These are phyloP conservation scores for Ceratocystis cubensis DNA, from an alignment of 2,329 filamentous ascomycete species.

Conservation along the genomic window DNA sequence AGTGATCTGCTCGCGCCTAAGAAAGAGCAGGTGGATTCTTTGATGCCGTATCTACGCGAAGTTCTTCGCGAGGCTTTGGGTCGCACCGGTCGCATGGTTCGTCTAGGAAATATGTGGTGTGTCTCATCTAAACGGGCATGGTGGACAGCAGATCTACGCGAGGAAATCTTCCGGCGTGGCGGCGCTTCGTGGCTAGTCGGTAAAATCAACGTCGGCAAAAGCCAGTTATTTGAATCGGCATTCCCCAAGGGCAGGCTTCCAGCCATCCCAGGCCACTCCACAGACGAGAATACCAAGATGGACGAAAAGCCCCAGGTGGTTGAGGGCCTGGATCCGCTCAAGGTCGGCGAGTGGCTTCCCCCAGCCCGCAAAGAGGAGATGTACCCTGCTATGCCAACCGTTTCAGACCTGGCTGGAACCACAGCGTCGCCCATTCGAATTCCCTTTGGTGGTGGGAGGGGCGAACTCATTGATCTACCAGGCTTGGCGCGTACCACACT, in stretches of 20 bases:
- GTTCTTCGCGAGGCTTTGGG: constrained; percentile 68
- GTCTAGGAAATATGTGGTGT: constrained; percentile 76
- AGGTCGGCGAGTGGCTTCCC: constrained; percentile 54
- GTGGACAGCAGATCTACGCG: constrained; percentile 81
- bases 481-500: constrained; percentile 66
- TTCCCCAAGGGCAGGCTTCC: constrained; percentile 57
- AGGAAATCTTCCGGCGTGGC: constrained; percentile 71
- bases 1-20: constrained; percentile 74
- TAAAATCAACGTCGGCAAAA: constrained; percentile 98
- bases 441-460: constrained; percentile 72
- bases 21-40: constrained; percentile 67
- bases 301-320: constrained; percentile 19
- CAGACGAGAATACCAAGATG: background rate
- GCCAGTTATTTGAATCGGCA: constrained; percentile 72
- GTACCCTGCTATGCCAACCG: constrained; percentile 73
- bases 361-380: constrained; percentile 59
- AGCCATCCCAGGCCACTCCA: too few relatives aligned
- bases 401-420: constrained; percentile 79
- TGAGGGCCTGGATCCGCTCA: constrained; percentile 24
- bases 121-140: constrained; percentile 78
- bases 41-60: constrained; percentile 75
- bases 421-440: constrained; percentile 91
- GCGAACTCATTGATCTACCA: constrained; percentile 86
- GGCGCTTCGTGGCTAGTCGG: constrained; percentile 92
- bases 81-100: constrained; percentile 50